Conservation (phyloP, 108 stramenopile genomes). For the Skeletonema costatum region DNA sequence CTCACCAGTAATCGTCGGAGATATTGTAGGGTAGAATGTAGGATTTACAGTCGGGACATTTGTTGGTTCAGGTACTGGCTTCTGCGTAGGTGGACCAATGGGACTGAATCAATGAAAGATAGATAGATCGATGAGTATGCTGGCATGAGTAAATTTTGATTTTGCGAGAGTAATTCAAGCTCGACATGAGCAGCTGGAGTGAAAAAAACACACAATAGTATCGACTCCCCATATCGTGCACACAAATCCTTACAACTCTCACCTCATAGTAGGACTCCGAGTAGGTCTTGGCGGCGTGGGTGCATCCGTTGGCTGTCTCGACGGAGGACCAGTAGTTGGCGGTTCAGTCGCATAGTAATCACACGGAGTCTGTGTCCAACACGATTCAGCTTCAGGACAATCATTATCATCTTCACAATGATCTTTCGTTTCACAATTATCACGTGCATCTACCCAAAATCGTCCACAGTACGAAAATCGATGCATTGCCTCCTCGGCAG, state of each 20-base stretch:
- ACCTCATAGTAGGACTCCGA: slow-evolving; percentile 21
- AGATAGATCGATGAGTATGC: no score
- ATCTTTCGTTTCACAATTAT: slow-evolving; percentile 45
- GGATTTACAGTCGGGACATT: slow-evolving; percentile 1
- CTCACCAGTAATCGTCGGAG: slow-evolving; percentile 31
- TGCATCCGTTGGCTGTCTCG: slow-evolving; percentile 2
- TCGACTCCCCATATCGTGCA: not conserved
- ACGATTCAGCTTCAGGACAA: slow-evolving; percentile 39
- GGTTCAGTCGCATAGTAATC: slow-evolving; percentile 42
- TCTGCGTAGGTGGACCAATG: slow-evolving; percentile 22
- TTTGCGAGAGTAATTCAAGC: not conserved
- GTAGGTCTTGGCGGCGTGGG: slow-evolving; percentile 13
- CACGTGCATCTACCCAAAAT: slow-evolving; percentile 31
- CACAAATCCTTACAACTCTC: not conserved
- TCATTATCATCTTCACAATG: slow-evolving; percentile 49
- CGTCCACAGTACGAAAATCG: slow-evolving; percentile 39
- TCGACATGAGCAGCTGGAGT: not conserved
- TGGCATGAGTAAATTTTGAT: no score
- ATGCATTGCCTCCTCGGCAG: slow-evolving; percentile 47
- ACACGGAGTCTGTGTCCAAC: slow-evolving; percentile 50
- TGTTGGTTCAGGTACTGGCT: slow-evolving; percentile 26
- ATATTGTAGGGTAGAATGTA: slow-evolving; percentile 17
- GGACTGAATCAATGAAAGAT: slow-evolving; percentile 10
- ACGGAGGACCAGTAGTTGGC: slow-evolving; percentile 18
- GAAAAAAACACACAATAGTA: not conserved